Evolutionary conservation across 805 yeast genomes (phyloP), one percentile per base, ranked within the genome.

Genomic region (Lipomyces orientalis): DNA sequence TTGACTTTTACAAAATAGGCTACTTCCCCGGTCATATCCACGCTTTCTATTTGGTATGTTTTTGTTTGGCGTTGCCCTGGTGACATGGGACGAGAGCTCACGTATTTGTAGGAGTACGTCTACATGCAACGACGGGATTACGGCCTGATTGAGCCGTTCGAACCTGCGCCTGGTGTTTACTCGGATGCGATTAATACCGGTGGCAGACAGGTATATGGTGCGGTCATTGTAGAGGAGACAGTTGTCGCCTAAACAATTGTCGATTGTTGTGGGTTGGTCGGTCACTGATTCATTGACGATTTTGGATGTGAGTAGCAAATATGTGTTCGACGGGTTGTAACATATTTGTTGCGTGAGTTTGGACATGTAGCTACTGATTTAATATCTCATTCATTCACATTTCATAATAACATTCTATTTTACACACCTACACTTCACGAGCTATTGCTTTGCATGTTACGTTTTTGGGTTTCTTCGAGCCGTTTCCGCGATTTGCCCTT

Each of bases 11-110:
- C 54, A 19, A 22, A 19, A 52, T 37, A 64, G 90, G 90, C 34
- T 87, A 85, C 75, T 77, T 88, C 59, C 92, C 92, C 2, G 92
- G 91, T 46, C 66, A 61, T 57, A 61, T 69, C 35, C 72, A 69
- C 54, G 72, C 72, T 6, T 65, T 69, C 59, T 69, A 69, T 55
- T 54, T 66, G 65, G 64, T 61, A 61, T 16, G 64, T 54, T 5
- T 10, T 31, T 60, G 9, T 60, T 29, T 31, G 5, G 12, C 25
- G 58, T 60, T 60, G 46, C 22, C 4, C 22, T 16, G 22, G 49
- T 16, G n/a, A 43, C 22, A 52, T 12, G 54, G 22, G 29, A 19
- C 19, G n/a, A 52, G n/a, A 1, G 34, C 46, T 37, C 10, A 37
- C 22, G 14, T 14, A 9, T 16, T n/a, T 12, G 19, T 39, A 61